Base-by-base conservation (phyloP, 352 stramenopile species). In the Phytopythium helicoides region DNA sequence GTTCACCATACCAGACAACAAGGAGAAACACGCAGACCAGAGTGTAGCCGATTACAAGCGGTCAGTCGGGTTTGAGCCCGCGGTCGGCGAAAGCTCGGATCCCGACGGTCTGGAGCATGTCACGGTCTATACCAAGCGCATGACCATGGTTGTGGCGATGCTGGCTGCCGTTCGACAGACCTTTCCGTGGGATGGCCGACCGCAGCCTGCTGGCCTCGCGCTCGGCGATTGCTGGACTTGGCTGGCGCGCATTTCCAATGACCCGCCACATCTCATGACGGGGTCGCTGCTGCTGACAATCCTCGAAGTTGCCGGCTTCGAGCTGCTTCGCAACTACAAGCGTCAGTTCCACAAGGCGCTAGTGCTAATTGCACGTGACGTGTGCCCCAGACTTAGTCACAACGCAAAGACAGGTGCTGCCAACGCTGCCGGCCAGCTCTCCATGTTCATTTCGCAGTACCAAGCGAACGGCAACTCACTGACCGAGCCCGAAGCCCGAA, bases 261-360 rank as follows among this genome's bases (percentile, higher is more conserved):
- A 88, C 19, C 58, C 76, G n/a, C 74, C 73, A 1, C 67, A 90
- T 57, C 61, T 89, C 48, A 86, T 92, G 64, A 89, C 82, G 21
- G 82, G 68, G 2, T 64, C 79, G 28, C 45, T 92, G 7, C 57
- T 81, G 39, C 74, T 90, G 31, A 89, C 80, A 36, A 87, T 92
- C 54, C 62, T 92, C 33, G 82, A 92, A 77, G 76, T 90, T 21
- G 77, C 79, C 1, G 76, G 82, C 36, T 90, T 77, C 56, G 82
- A 90, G 58, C 56, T 90, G 14, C 56, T 73, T 9, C 71, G 66
- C 9, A 60, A 64, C 31, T 92, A 89, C 70, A 86, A 81, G 62
- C 71, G 69, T 7, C 79, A 92, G 52, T 90, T 92, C 54, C 82
- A 89, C 64, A 90, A 92, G 48, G 45, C 90, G 21, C 54, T 92